Conservation (phyloP, 2,329 filamentous ascomycete genomes). For the Cladosporium phlei region DNA sequence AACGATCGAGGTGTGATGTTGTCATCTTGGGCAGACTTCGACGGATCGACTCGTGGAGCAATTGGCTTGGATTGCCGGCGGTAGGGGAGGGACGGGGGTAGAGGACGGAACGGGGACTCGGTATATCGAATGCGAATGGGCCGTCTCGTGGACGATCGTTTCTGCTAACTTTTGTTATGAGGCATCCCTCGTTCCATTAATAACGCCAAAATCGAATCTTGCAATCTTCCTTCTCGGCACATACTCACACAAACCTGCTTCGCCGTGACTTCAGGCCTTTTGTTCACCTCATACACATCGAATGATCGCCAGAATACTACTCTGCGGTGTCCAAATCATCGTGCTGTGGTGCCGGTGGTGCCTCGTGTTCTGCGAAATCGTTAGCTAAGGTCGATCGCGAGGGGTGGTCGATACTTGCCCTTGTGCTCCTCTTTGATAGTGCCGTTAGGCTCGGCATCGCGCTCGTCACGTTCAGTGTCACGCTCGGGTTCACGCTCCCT, state of each 20-base stretch:
- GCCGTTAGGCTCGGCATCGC: constrained; percentile 41
- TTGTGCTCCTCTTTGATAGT: constrained; percentile 83
- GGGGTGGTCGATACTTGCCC: constrained; percentile 49
- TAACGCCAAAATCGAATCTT: constrained; percentile 10
- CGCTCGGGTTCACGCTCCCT: constrained; percentile 49
- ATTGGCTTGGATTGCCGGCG: constrained; percentile 8
- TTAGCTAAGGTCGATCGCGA: constrained; percentile 21
- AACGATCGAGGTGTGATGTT: background rate
- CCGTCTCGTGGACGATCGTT: constrained; percentile 12
- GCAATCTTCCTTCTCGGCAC: constrained; percentile 1
- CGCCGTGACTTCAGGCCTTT: background rate
- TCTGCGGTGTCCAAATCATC: constrained; percentile 97
- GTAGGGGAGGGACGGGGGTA: constrained; percentile 3
- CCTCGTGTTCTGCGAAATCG: constrained; percentile 49
- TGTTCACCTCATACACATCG: no score
- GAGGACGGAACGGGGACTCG: constrained; percentile 5
- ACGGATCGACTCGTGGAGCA: constrained; percentile 9
- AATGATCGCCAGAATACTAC: constrained; percentile 37
- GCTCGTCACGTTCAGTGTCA: constrained; percentile 56
- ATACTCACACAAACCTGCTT: constrained; percentile 8
- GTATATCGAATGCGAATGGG: constrained; percentile 9
- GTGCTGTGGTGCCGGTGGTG: constrained; percentile 77
- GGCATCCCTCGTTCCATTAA: constrained; percentile 13
- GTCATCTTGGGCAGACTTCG: constrained; percentile 1
- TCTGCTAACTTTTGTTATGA: constrained; percentile 14